Conservation (phyloP, 345 rosid species). For the Odontarrhena argentea region DNA sequence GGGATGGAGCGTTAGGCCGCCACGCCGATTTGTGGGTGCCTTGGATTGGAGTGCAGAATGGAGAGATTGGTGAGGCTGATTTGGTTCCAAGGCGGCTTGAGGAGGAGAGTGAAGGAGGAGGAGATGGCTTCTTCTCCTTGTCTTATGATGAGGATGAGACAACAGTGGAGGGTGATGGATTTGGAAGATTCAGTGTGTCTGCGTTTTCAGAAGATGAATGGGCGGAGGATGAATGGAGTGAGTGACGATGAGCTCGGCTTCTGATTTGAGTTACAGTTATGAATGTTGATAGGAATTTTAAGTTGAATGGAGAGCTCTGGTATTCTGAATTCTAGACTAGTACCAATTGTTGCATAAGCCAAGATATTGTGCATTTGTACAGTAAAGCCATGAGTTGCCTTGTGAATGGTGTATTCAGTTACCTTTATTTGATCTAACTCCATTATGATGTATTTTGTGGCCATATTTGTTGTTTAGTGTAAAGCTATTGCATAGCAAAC, state of each 20-base stretch:
- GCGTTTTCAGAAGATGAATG: slow-evolving; percentile 75
- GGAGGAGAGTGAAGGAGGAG: slow-evolving; percentile 40
- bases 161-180: slow-evolving; percentile 48
- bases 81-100: slow-evolving; percentile 56
- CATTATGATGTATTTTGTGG: too few species aligned
- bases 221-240: slow-evolving; percentile 52
- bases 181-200: slow-evolving; percentile 55
- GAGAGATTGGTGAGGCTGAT: slow-evolving; percentile 68
- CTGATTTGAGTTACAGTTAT: slow-evolving; percentile 30
- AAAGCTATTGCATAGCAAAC: too few species aligned
- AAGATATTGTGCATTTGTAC: background rate
- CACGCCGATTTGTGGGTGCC: slow-evolving; percentile 92
- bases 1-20: slow-evolving; percentile 64
- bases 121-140: slow-evolving; percentile 52
- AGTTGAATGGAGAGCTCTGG: slow-evolving; percentile 14
- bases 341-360: slow-evolving; percentile 2
- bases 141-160: slow-evolving; percentile 48
- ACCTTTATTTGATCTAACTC: too few species aligned
- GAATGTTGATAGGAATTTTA: slow-evolving; percentile 6
- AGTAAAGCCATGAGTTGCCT: background rate
- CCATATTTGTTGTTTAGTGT: too few species aligned
- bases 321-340: background rate
- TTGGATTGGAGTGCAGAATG: slow-evolving; percentile 81
- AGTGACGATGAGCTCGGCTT: slow-evolving; percentile 38
- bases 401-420: too few species aligned